Conservation (phyloP, 2,329 filamentous ascomycete genomes). For the Raffaelea ambrosiae region DNA sequence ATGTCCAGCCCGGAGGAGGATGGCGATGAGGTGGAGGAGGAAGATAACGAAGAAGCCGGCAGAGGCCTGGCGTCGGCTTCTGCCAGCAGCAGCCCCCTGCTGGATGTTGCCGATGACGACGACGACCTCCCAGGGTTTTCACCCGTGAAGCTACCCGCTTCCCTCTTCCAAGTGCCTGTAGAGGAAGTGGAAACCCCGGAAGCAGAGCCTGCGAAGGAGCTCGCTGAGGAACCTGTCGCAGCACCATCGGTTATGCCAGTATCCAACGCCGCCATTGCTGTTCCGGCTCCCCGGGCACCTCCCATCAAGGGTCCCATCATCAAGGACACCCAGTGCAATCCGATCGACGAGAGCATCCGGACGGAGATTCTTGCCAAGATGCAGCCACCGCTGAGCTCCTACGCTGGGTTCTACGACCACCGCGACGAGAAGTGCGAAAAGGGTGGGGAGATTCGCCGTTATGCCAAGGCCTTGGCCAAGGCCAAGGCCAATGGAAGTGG, state of each 20-base stretch:
- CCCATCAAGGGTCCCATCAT: conserved; percentile 62
- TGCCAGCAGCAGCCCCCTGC: conserved; percentile 48
- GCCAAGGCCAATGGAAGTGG: conserved; percentile 31
- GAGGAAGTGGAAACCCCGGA: not conserved
- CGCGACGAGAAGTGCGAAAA: conserved; percentile 54
- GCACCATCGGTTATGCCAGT: too few relatives aligned
- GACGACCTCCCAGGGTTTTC: conserved; percentile 6
- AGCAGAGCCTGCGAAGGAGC: conserved; percentile 5
- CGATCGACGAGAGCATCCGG: conserved; percentile 69
- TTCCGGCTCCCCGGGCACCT: conserved; percentile 7
- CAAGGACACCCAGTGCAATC: conserved; percentile 78
- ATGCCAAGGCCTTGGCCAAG: conserved; percentile 58
- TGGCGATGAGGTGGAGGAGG: conserved; percentile 17
- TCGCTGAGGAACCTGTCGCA: not conserved
- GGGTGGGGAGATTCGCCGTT: conserved; percentile 71
- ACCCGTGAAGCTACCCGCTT: conserved; percentile 26
- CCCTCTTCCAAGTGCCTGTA: conserved; percentile 32
- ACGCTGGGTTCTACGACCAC: conserved; percentile 73
- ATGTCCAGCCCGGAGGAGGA: conserved; percentile 19
- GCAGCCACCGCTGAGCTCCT: conserved; percentile 64
- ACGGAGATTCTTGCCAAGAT: conserved; percentile 66
- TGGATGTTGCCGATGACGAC: conserved; percentile 39
- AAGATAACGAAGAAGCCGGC: conserved; percentile 6
- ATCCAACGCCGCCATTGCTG: conserved; percentile 20
- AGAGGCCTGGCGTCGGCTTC: conserved; percentile 2